phyloP scores from a whole-genome alignment of 2,329 filamentous ascomycete genomes.

The Xylaria sp. region DNA sequence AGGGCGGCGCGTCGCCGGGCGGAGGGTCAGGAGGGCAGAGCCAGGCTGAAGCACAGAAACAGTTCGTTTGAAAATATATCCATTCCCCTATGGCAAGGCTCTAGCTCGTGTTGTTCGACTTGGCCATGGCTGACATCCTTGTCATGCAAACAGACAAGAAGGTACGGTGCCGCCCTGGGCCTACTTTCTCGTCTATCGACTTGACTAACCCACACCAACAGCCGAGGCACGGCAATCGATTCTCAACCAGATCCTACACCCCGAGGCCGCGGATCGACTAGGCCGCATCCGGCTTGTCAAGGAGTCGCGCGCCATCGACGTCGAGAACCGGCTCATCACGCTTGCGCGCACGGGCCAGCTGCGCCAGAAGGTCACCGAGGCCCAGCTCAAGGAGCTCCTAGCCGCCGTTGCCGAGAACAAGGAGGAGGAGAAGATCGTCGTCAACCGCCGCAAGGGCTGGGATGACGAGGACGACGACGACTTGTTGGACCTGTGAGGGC shows the following conservation, averaged over 20 bases:
- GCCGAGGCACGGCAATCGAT: slow-evolving; percentile 77
- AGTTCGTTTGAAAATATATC: slow-evolving; percentile 51
- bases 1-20: slow-evolving; percentile 54
- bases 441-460: slow-evolving; percentile 80
- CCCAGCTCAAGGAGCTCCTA: slow-evolving; percentile 90
- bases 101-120: neutral
- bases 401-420: slow-evolving; percentile 81
- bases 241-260: slow-evolving; percentile 90
- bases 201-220: neutral
- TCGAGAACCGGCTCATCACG: slow-evolving; percentile 93
- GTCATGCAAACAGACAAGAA: slow-evolving; percentile 47
- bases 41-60: slow-evolving; percentile 66
- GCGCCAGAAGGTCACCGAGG: slow-evolving; percentile 84
- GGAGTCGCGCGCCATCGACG: slow-evolving; percentile 83
- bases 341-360: slow-evolving; percentile 88
- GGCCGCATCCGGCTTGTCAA: slow-evolving; percentile 96
- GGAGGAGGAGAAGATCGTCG: slow-evolving; percentile 84
- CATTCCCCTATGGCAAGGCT: neutral
- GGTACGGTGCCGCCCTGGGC: slow-evolving; percentile 21
- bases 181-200: neutral
- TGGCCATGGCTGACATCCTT: neutral
- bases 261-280: slow-evolving; percentile 89
- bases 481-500: slow-evolving; percentile 63
- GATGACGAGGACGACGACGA: slow-evolving; percentile 86
- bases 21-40: slow-evolving; percentile 52